A percentile compares a stretch with the other conserved stretches of the same genome.
Conservation (phyloP, 2,329 filamentous ascomycete genomes). For the Colletotrichum kahawae region DNA sequence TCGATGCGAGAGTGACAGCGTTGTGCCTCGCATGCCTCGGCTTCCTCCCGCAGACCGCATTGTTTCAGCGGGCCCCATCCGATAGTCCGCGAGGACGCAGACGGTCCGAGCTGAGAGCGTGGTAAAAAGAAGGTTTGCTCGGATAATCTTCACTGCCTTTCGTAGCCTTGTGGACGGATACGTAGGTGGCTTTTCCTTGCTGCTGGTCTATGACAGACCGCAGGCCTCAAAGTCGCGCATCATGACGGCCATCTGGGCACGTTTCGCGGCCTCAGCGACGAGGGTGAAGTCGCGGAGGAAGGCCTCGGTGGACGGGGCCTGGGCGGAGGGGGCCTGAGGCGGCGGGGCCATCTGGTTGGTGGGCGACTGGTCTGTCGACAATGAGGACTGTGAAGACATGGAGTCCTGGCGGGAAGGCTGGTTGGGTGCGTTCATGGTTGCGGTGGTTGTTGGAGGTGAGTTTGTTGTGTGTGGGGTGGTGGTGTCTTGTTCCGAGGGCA, state of each 20-base stretch:
- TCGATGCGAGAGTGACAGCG: neutral
- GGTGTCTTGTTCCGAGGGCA: neutral
- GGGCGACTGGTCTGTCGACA: conserved; percentile 35
- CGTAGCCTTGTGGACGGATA: neutral
- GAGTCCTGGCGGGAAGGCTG: conserved; percentile 14
- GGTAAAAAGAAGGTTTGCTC: neutral
- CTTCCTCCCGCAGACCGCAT: neutral
- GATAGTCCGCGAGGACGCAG: neutral
- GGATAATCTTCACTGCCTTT: neutral
- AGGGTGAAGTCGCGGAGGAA: conserved; percentile 85
- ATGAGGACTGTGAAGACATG: conserved; percentile 28
- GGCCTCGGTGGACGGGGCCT: conserved; percentile 50
- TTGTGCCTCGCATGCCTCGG: neutral
- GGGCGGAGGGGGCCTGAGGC: conserved; percentile 31
- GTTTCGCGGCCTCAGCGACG: conserved; percentile 89
- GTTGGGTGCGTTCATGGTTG: conserved; percentile 21
- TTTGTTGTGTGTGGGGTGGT: neutral
- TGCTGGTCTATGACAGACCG: conserved; percentile 50
- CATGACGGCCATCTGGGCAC: conserved; percentile 88
- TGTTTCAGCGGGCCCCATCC: conserved; percentile 14
- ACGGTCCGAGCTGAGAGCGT: neutral
- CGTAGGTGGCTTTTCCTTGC: neutral
- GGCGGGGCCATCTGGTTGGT: conserved; percentile 24
- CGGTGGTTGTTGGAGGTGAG: neutral
- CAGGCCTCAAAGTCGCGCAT: conserved; percentile 84